phyloP scores from a whole-genome alignment of 306 rosid species.

The cucumber (Cucumis sativus) region Cucumber_9930_V3 NC_026661.2:9935001-9935500 shows the following conservation, averaged over 20 bases:
- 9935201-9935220: constrained; percentile 99
- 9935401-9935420: constrained; percentile 73
- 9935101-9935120: constrained; percentile 96
- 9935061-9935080: constrained; percentile 96
- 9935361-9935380: constrained; percentile 48
- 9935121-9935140: constrained; percentile 93
- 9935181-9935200: constrained; percentile 98
- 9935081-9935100: constrained; percentile 99
- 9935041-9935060: constrained; percentile 78
- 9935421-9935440: constrained; percentile 93
- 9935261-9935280: constrained; percentile 53
- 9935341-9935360: constrained; percentile 60
- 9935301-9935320: constrained; percentile 96
- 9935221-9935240: constrained; percentile 88
- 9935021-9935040: not conserved
- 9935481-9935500: constrained; percentile 89
- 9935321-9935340: constrained; percentile 90
- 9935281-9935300: constrained; percentile 68
- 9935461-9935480: constrained; percentile 82
- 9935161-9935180: constrained; percentile 93
- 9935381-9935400: constrained; percentile 61
- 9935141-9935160: constrained; percentile 70
- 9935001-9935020: not conserved
- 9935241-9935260: constrained; percentile 67
- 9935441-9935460: constrained; percentile 63